Base-by-base conservation (phyloP, 306 rosid genomes). In the Arachis stenosperma region DNA sequence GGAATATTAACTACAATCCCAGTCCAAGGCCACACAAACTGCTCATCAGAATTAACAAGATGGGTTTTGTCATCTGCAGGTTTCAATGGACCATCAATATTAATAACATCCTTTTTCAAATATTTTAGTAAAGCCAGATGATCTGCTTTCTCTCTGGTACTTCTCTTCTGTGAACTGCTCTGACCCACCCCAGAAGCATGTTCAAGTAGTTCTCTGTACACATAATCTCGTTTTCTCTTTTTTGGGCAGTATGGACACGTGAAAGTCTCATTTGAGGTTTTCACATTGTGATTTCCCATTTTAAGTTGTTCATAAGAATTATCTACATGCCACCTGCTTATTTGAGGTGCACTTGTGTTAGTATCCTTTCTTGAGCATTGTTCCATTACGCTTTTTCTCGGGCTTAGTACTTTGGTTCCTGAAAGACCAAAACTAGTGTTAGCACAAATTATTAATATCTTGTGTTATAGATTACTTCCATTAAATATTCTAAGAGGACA, bases 111-210 rank as follows among this genome's bases (percentile, higher is more conserved):
- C 33, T 79, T 90, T 74, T 82, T 84, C 88, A 92, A 84, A 83
- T 85, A 92, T 70, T 84, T 88, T 70, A 75, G 73, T 75, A 92
- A 83, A 79, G 98, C 99, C 52, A 86, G 70, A 79, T 95, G 99
- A 51, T 88, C 88, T 43, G 93, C 97, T 88, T 95, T 95, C 46
- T 90, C 93, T 46, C 75, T 79, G 7, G 82, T 72, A 81, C 85
- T 81, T 85, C 98, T 89, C 84, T 90, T 95, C 13, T 86, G 80
- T 29, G 97, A 87, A 70, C 73, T 68, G 73, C 99, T 95, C 73
- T 83, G 92, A 68, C 98, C 97, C 71, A 95, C 98, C 67, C 92
- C 99, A 65, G 92, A 77, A 53, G 99, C 97, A 86, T 95, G 99
- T 71, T 88, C 92, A 69, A 92, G 88, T 53, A 92, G 80, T 15